These are phyloP conservation scores for Fusarium mundagurra DNA, from an alignment of 2,329 filamentous ascomycete genomes.

Conservation along the genomic window DNA sequence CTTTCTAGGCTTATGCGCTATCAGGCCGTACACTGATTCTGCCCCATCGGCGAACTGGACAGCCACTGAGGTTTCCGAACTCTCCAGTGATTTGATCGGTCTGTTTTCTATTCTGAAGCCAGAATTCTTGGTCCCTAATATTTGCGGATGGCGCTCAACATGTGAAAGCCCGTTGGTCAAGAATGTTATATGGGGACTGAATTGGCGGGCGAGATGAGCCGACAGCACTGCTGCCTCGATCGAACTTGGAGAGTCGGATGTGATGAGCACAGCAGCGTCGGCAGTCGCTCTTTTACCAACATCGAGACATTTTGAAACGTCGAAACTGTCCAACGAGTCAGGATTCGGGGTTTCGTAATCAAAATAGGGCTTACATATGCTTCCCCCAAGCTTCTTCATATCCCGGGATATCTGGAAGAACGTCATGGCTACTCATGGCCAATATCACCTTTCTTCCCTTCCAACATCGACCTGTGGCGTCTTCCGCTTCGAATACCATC, in stretches of 20 bases:
- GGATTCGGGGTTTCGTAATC: fast-evolving
- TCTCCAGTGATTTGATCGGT: neutral
- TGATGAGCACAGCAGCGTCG: neutral
- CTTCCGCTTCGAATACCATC: neutral
- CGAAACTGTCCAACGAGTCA: neutral
- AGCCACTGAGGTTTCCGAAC: neutral
- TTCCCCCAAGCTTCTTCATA: neutral
- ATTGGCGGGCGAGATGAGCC: neutral
- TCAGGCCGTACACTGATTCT: fast-evolving
- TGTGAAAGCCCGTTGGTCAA: neutral
- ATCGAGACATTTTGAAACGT: neutral
- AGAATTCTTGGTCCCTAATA: fast-evolving
- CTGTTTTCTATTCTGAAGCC: neutral
- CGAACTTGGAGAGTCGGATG: neutral
- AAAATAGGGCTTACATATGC: neutral
- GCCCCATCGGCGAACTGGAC: neutral
- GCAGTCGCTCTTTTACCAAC: fast-evolving
- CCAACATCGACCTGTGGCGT: neutral
- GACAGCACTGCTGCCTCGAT: neutral
- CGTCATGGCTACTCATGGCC: neutral
- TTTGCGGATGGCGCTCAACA: neutral
- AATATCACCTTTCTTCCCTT: conserved; percentile 5
- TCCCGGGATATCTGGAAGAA: neutral
- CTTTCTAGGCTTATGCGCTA: neutral
- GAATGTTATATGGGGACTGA: neutral